phyloP scores from a whole-genome alignment of 768 basidiomycete genomes.

The Kwoniella dejecticola region DNA sequence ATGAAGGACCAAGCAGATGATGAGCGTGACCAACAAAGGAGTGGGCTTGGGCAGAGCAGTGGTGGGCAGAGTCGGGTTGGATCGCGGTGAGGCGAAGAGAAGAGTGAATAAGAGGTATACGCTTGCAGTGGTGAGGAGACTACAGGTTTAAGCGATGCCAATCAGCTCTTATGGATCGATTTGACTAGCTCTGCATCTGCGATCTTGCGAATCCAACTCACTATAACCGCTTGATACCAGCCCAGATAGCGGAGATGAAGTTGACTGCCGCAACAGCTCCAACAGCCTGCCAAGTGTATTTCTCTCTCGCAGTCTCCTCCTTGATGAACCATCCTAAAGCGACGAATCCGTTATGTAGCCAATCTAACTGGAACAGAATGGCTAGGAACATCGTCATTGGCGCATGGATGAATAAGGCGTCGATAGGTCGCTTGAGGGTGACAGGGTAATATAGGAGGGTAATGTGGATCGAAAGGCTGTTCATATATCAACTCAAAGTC shows the following conservation, averaged over 20 bases:
- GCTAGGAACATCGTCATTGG: constrained; percentile 63
- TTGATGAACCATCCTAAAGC: constrained; percentile 69
- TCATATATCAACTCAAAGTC: too few relatives aligned
- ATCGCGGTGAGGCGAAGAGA: constrained; percentile 50
- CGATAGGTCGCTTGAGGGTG: constrained; percentile 62
- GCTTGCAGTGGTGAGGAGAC: constrained; percentile 33
- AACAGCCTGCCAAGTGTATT: constrained; percentile 73
- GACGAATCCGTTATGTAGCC: constrained; percentile 66
- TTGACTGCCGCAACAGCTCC: constrained; percentile 70
- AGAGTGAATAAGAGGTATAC: constrained; percentile 49
- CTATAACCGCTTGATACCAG: constrained; percentile 42
- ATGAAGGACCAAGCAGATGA: constrained; percentile 56
- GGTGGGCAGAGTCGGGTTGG: constrained; percentile 45
- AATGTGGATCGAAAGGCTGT: constrained; percentile 72
- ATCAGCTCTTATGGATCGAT: too few relatives aligned
- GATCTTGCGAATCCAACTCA: constrained; percentile 23
- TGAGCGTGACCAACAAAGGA: constrained; percentile 53
- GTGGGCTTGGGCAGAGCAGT: constrained; percentile 54
- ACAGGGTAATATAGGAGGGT: constrained; percentile 69
- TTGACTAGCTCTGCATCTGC: too few relatives aligned
- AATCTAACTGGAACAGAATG: constrained; percentile 67
- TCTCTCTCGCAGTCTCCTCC: constrained; percentile 60
- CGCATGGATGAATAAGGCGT: constrained; percentile 80
- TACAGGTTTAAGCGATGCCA: constrained; percentile 56
- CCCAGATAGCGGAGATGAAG: constrained; percentile 54